These are phyloP conservation scores for Hansenula sp. DNA, from an alignment of 1,139 yeast species.

Conservation along the genomic window DNA sequence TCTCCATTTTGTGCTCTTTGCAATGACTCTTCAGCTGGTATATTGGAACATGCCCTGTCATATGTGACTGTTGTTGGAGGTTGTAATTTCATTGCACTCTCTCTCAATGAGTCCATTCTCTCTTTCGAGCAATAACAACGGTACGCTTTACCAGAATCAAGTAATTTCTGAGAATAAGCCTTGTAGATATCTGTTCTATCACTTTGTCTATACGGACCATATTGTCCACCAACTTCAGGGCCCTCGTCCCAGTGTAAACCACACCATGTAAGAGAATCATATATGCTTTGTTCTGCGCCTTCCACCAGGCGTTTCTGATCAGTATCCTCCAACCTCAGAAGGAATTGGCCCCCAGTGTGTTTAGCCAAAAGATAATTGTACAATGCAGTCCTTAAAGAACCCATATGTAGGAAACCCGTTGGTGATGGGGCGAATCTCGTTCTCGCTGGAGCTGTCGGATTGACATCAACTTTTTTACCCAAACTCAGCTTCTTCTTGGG, in stretches of 20 bases:
- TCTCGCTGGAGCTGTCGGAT: constrained; percentile 60
- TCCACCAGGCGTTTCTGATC: constrained; percentile 73
- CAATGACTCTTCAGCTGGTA: constrained; percentile 37
- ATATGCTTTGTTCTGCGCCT: constrained; percentile 82
- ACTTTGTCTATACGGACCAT: constrained; percentile 81
- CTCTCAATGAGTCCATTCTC: constrained; percentile 62
- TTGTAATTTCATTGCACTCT: constrained; percentile 64
- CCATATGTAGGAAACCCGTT: constrained; percentile 88
- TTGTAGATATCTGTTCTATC: constrained; percentile 66
- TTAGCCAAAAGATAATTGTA: constrained; percentile 83
- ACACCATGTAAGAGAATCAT: constrained; percentile 75
- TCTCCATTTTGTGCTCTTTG: constrained; percentile 28
- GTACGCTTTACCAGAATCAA: constrained; percentile 72
- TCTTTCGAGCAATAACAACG: constrained; percentile 83
- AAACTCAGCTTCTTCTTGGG: constrained; percentile 19
- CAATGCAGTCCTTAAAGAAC: constrained; percentile 88
- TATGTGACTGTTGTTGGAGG: constrained; percentile 94
- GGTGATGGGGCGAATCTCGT: constrained; percentile 99
- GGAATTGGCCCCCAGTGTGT: constrained; percentile 73
- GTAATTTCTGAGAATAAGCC: constrained; percentile 48
- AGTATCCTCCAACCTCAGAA: constrained; percentile 87
- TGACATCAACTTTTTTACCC: constrained; percentile 27
- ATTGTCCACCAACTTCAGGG: constrained; percentile 51
- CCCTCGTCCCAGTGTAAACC: constrained; percentile 79
- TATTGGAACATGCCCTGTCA: constrained; percentile 69